A percentile compares a stretch with the other conserved stretches of the same genome.
Conservation (phyloP, 805 yeast species). For the Metschnikowia continentalis region DNA sequence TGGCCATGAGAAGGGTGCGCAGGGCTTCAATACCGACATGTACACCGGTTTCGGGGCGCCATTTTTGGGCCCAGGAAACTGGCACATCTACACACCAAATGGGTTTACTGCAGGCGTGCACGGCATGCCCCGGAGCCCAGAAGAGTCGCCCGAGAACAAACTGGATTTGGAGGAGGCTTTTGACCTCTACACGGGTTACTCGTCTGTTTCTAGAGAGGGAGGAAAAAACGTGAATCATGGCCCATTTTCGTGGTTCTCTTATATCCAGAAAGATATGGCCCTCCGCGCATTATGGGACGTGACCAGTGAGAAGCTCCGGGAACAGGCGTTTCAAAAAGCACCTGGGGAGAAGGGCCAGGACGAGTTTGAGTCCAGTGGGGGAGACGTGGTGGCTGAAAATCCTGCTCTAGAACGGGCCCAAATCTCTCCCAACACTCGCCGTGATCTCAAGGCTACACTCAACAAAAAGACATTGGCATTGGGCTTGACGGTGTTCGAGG, state of each 20-base stretch:
- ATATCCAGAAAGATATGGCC: slow-evolving; percentile 44
- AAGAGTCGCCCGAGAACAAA: neutral
- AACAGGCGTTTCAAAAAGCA: neutral
- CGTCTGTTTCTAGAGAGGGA: slow-evolving; percentile 37
- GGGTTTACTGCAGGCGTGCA: neutral
- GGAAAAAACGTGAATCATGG: slow-evolving; percentile 45
- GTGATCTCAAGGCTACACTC: slow-evolving; percentile 14
- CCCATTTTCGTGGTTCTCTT: slow-evolving; percentile 47
- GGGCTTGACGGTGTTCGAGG: slow-evolving; percentile 35
- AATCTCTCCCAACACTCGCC: neutral
- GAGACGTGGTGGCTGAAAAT: neutral
- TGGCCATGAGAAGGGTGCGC: neutral
- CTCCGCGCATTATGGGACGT: slow-evolving; percentile 10
- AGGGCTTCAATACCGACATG: neutral
- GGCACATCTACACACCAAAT: neutral
- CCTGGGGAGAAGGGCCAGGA: neutral
- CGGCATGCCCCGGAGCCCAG: neutral
- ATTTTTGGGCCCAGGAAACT: neutral
- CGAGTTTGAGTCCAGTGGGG: neutral
- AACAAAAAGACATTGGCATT: slow-evolving; percentile 28
- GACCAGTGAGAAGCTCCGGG: neutral
- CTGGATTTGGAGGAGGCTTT: slow-evolving; percentile 29
- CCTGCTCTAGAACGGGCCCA: neutral
- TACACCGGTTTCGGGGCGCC: neutral
- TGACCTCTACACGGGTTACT: slow-evolving; percentile 39